These are phyloP conservation scores for Clavaria fumosa DNA, from an alignment of 768 basidiomycete species.

Conservation along the genomic window DNA sequence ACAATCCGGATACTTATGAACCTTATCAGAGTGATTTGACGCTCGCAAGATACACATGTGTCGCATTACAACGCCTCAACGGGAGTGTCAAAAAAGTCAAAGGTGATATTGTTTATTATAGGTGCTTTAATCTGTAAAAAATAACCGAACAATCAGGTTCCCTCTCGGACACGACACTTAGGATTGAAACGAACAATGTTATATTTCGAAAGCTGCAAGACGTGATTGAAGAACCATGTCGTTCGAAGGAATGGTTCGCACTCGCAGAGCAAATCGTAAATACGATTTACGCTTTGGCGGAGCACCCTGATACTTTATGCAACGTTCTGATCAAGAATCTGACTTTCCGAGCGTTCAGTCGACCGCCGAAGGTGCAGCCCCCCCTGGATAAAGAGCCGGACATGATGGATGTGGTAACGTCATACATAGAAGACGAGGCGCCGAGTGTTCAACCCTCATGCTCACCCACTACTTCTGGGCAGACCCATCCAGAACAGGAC, in stretches of 20 bases:
- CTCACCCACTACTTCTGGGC: neutral
- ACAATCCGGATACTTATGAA: neutral
- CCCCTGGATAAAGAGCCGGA: conserved; percentile 20
- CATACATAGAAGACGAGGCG: conserved; percentile 18
- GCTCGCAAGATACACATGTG: conserved; percentile 85
- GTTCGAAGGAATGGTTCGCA: conserved; percentile 89
- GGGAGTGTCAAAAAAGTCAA: conserved; percentile 97
- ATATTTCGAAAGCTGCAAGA: conserved; percentile 77
- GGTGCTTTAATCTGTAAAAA: neutral
- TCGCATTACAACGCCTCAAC: conserved; percentile 81
- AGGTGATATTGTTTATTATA: conserved; percentile 29
- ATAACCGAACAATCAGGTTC: conserved; percentile 41
- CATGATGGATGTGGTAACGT: conserved; percentile 41
- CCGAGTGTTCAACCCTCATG: conserved; percentile 16
- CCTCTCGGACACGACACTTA: conserved; percentile 68
- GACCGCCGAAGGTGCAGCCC: conserved; percentile 13
- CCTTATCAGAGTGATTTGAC: conserved; percentile 59
- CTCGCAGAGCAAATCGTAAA: conserved; percentile 96
- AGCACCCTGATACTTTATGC: conserved; percentile 82
- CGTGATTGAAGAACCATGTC: conserved; percentile 64
- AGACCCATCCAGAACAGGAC: conserved; percentile 23
- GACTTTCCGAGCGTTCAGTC: conserved; percentile 53
- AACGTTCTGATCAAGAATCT: conserved; percentile 68
- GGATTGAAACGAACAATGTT: conserved; percentile 73
- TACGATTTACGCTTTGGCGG: conserved; percentile 86